A percentile compares a stretch with the other conserved stretches of the same genome.
Conservation (phyloP, 176 grass and related monocot species). For the Carex myosuroides region DNA sequence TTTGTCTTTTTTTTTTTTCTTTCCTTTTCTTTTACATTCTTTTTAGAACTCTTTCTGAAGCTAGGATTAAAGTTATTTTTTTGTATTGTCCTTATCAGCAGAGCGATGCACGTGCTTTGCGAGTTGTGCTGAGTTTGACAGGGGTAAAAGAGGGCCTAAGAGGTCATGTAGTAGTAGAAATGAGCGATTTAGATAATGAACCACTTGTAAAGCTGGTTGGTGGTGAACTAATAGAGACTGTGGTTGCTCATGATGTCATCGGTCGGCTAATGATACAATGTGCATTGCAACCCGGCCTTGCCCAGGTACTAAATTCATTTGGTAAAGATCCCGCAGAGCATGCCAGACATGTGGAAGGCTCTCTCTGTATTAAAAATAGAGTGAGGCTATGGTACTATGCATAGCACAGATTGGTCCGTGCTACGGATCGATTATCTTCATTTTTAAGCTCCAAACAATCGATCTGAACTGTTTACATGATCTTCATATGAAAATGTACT, state of each 20-base stretch:
- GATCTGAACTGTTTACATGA: too few species aligned
- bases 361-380: background rate
- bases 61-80: slow-evolving; percentile 12
- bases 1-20: background rate
- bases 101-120: slow-evolving; percentile 94
- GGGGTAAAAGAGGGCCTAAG: slow-evolving; percentile 93
- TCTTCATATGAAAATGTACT: too few species aligned
- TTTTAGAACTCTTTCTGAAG: background rate
- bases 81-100: slow-evolving; percentile 22
- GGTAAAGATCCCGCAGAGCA: background rate
- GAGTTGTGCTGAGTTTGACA: slow-evolving; percentile 90
- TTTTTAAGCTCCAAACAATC: too few species aligned
- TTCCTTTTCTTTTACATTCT: background rate
- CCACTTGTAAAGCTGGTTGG: slow-evolving; percentile 98
- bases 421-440: too few species aligned
- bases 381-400: too few species aligned
- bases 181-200: slow-evolving; percentile 98
- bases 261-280: slow-evolving; percentile 99
- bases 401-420: too few species aligned
- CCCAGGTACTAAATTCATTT: slow-evolving; percentile 45
- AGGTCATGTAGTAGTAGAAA: slow-evolving; percentile 93
- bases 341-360: background rate
- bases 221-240: slow-evolving; percentile 88
- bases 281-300: slow-evolving; percentile 93
- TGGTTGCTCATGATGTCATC: slow-evolving; percentile 98